Conservation (phyloP, 345 rosid genomes). For the Arabis alpina region DNA sequence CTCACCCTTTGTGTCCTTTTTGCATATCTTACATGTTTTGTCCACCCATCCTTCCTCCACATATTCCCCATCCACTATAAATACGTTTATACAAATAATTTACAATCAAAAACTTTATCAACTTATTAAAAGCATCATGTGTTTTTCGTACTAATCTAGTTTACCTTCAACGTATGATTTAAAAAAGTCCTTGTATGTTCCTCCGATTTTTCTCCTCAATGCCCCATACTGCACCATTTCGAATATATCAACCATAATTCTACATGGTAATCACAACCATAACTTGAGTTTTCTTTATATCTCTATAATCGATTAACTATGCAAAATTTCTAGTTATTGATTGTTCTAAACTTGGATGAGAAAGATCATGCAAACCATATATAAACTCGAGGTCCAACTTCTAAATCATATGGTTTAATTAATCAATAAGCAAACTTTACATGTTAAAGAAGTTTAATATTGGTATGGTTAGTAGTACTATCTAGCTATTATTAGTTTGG, state of each 20-base stretch:
- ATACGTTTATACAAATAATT: background rate
- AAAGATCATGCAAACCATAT: background rate
- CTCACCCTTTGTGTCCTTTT: slow-evolving; percentile 81
- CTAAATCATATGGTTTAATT: background rate
- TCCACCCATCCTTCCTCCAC: slow-evolving; percentile 87
- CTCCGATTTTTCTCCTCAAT: slow-evolving; percentile 89
- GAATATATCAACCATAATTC: background rate
- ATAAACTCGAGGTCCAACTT: background rate
- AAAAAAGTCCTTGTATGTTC: slow-evolving; percentile 92
- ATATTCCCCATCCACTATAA: slow-evolving; percentile 70
- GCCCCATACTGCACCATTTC: slow-evolving; percentile 78
- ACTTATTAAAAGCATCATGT: background rate
- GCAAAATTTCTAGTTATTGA: too few species aligned
- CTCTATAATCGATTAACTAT: too few species aligned
- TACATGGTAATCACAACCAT: background rate
- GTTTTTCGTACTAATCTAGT: background rate
- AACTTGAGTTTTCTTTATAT: too few species aligned
- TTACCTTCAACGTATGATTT: slow-evolving; percentile 87
- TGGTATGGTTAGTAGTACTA: background rate
- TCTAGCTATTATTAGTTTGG: background rate
- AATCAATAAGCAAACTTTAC: background rate
- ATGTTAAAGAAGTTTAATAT: background rate
- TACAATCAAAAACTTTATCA: background rate
- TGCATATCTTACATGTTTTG: slow-evolving; percentile 90
- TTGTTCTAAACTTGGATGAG: too few species aligned